Evolutionary conservation across 148 eudicot species (phyloP).

Genomic region (Salicornia ramosissima): DNA sequence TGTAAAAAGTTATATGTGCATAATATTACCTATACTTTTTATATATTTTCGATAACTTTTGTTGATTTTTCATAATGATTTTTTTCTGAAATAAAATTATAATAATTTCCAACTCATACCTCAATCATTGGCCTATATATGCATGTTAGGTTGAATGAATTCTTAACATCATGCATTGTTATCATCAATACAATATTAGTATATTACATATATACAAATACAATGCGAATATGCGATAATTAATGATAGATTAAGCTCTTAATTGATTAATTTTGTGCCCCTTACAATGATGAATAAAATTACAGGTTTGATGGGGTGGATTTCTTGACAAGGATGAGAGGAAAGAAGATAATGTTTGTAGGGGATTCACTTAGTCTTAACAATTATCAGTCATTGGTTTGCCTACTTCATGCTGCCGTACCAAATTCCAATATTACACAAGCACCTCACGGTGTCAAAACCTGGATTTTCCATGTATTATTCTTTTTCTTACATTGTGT

Average conservation of each 20-base stretch:
- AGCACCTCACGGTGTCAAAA: neutral
- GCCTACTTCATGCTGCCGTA: slow-evolving; percentile 40
- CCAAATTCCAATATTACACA: slow-evolving; percentile 20
- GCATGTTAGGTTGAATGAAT: too few relatives aligned
- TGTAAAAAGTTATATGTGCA: too few relatives aligned
- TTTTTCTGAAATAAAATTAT: too few relatives aligned
- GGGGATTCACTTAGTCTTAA: slow-evolving; percentile 50
- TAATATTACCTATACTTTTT: too few relatives aligned
- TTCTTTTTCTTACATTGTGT: neutral
- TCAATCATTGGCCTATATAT: too few relatives aligned
- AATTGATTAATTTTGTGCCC: too few relatives aligned
- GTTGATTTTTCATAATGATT: too few relatives aligned
- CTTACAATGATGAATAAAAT: too few relatives aligned
- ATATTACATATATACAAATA: neutral
- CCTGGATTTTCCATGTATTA: slow-evolving; percentile 4
- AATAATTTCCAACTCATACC: too few relatives aligned
- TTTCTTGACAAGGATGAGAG: slow-evolving; percentile 32
- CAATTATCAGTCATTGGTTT: slow-evolving; percentile 42
- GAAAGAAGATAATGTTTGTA: slow-evolving; percentile 48
- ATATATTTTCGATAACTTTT: too few relatives aligned
- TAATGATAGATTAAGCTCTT: neutral
- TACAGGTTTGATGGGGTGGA: slow-evolving; percentile 43
- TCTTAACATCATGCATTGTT: neutral
- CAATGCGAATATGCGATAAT: neutral
- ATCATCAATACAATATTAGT: too few relatives aligned